Base-by-base conservation (phyloP, 768 basidiomycete species). In the Mycena belliarum region DNA sequence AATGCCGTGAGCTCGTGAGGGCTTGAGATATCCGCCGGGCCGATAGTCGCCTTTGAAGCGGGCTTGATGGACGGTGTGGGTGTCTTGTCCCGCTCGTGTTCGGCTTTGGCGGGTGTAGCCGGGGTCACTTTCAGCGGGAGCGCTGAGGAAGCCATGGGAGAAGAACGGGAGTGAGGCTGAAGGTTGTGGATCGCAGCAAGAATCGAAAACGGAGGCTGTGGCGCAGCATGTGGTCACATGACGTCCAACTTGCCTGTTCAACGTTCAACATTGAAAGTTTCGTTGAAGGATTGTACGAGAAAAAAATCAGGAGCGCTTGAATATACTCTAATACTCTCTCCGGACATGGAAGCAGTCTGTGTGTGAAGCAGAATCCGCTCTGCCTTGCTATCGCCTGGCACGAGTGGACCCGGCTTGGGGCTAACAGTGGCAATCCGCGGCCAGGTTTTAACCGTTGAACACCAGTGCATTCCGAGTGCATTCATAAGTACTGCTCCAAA, bases 1-100 rank as follows among this genome's bases (percentile, higher is more conserved):
- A 95, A 97, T 21, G 93, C 93, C 28, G 95, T 96, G 63, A 97
- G 73, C 70, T 97, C 95, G 70, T 95, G 94, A 1, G 95, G 95
- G 66, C 91, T 93, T 2, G 94, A 93, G 33, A 93, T 93, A 64
- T 94, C 91, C 55, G 77, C 77, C 28, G 74, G 76, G 48, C 69
- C 76, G 54, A 74, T 75, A 48, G 69, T 71, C 40, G 73, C 65
- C 64, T 78, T 80, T 10, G 75, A 71, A 21, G 74, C 65, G 1
- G 72, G 56, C 51, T 80, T 83, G 52, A 67, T 63, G 14, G 71
- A 67, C n/a, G 76, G 68, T 12, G 81, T 77, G 24, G 83, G 82
- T n/a, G 82, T 84, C 65, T 77, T 80, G 62, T 82, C 80, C 55
- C 76, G 79, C 49, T 80, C 80, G 44, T 55, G 65, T 23, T 81